phyloP scores from a whole-genome alignment of 768 basidiomycete genomes.

The Lactarius sanguifluus region DNA sequence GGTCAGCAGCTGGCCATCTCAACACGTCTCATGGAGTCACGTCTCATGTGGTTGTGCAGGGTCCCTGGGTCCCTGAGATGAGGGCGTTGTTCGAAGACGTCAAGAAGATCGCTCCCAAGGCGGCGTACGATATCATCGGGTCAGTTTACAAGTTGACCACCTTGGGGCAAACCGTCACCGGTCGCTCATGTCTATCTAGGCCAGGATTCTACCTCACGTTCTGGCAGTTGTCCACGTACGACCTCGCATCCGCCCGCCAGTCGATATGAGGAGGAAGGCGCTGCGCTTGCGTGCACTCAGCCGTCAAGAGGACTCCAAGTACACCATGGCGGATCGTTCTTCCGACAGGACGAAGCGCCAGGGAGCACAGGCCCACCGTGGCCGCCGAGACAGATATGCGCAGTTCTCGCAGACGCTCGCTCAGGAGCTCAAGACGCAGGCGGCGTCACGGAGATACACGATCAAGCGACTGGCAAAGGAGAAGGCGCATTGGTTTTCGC shows the following conservation, averaged over 20 bases:
- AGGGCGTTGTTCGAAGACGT: constrained; percentile 73
- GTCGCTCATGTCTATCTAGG: constrained; percentile 41
- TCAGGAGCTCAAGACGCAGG: constrained; percentile 76
- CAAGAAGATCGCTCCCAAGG: constrained; percentile 65
- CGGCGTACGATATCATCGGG: constrained; percentile 67
- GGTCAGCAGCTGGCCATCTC: neutral
- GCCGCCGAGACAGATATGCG: constrained; percentile 65
- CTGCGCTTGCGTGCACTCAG: constrained; percentile 58
- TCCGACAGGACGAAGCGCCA: constrained; percentile 59
- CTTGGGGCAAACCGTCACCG: constrained; percentile 5
- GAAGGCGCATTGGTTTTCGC: constrained; percentile 81
- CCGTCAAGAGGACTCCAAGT: constrained; percentile 65
- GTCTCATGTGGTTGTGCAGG: constrained; percentile 39
- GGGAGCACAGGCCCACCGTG: constrained; percentile 57
- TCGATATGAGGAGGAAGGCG: constrained; percentile 78
- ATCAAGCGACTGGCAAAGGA: constrained; percentile 75
- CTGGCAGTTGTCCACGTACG: constrained; percentile 94
- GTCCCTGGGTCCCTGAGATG: constrained; percentile 80
- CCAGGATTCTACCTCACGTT: constrained; percentile 94
- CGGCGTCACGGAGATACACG: constrained; percentile 67
- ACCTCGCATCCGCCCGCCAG: constrained; percentile 74
- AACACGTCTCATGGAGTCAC: neutral
- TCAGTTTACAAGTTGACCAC: constrained; percentile 41
- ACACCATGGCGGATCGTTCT: constrained; percentile 67
- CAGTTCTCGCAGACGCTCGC: constrained; percentile 56